Percentiles rank a stretch among this genome's conserved stretches.
These are phyloP conservation scores for Diaporthe citrichinensis DNA, from an alignment of 2,329 filamentous ascomycete genomes.

Conservation along the genomic window DNA sequence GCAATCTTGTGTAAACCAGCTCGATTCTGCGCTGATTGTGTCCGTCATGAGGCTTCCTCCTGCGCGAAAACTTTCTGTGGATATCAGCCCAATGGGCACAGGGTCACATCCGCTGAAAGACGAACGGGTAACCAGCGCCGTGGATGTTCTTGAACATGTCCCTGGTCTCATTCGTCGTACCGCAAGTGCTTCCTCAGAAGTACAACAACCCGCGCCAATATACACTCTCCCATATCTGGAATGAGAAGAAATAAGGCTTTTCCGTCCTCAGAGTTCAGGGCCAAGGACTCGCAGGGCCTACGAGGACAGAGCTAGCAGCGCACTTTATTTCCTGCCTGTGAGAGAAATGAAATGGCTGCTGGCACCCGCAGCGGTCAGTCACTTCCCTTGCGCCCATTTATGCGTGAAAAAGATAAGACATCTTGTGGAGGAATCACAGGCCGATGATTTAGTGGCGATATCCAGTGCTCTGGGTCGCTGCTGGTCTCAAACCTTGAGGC, in stretches of 20 bases:
- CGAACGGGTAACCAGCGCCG: background rate
- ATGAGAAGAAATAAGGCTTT: background rate
- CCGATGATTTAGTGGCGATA: background rate
- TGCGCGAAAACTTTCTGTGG: too few species aligned
- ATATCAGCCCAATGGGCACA: background rate
- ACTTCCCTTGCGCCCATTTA: background rate
- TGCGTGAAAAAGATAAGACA: background rate
- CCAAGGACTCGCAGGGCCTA: background rate
- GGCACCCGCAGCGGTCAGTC: background rate
- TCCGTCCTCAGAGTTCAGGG: background rate
- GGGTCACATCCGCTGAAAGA: background rate
- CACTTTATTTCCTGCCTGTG: background rate
- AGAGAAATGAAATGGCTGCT: background rate
- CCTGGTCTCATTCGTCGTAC: background rate
- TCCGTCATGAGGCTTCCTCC: background rate
- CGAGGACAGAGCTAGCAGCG: background rate
- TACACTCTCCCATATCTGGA: background rate
- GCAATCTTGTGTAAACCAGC: background rate
- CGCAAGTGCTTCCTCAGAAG: background rate
- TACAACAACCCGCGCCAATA: background rate
- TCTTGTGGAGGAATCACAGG: background rate
- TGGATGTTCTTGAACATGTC: background rate
- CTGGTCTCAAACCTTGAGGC: background rate
- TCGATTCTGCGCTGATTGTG: background rate
- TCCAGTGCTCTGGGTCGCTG: background rate